Evolutionary conservation across 2,329 filamentous ascomycete genomes (phyloP).

Genomic region (Rosellinia necatrix): DNA sequence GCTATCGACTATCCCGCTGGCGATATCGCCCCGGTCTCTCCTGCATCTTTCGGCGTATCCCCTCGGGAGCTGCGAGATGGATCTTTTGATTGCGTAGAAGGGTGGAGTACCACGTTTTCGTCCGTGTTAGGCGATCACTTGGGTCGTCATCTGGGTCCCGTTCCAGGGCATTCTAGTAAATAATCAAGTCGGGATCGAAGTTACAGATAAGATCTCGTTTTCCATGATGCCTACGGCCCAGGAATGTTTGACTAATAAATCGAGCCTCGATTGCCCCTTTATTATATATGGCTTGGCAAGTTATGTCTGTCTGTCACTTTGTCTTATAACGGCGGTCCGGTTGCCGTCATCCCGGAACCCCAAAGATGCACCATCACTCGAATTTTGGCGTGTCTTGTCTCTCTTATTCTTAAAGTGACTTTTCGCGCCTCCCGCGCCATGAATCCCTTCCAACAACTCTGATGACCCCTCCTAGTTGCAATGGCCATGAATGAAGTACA

Average conservation of each 20-base stretch:
- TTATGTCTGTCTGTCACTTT: neutral
- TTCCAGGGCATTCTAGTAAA: neutral
- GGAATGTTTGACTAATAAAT: neutral
- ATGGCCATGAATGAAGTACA: too few species aligned
- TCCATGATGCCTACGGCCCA: neutral
- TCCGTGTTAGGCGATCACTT: neutral
- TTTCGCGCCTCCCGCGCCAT: too few species aligned
- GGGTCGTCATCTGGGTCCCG: neutral
- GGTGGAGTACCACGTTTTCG: neutral
- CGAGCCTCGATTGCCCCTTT: neutral
- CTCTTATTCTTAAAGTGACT: too few species aligned
- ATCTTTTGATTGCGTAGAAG: neutral
- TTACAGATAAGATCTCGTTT: neutral
- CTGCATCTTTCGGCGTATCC: slow-evolving; percentile 14
- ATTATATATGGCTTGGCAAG: neutral
- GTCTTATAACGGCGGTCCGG: neutral
- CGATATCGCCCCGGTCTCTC: neutral
- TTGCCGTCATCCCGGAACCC: slow-evolving; percentile 1
- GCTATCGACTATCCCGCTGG: neutral
- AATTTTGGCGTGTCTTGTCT: neutral
- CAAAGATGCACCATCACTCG: neutral
- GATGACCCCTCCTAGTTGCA: too few species aligned
- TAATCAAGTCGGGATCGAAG: neutral
- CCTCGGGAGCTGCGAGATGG: neutral
- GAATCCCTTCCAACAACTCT: too few species aligned